Evolutionary conservation across 768 basidiomycete genomes (phyloP), one percentile per base, ranked within the genome.

Genomic region (Collybia sp.): DNA sequence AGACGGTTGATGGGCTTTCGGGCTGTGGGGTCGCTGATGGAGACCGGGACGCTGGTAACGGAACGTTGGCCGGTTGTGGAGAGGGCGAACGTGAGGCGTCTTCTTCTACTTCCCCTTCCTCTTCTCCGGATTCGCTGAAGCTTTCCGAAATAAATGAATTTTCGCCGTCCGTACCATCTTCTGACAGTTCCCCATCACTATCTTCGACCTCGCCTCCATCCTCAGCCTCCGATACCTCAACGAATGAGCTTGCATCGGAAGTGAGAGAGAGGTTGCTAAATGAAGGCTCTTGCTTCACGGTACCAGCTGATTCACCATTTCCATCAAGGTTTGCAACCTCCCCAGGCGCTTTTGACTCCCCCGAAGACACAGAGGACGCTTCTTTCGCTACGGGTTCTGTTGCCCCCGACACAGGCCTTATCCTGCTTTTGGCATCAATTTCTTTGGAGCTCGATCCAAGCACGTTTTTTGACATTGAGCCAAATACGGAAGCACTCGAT

Each of bases 21-120:
- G 74, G 73, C 52, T 76, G 77, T 8, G 83, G 83, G 6, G 82
- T 82, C 12, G 71, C 66, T 12, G 83, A 82, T 2, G 77, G 68
- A 35, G 83, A 82, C 36, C 79, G 70, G 30, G 72, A 70, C 12
- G 50, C 45, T 10, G 75, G 68, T 11, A 69, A 53, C 1, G 77
- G 72, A 2, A 72, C 59, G 30, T 56, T 42, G 42, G 64, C 46
- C n/a, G 63, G 59, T 4, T 71, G 66, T 25, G 60, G 60, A 18
- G 64, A 61, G 5, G 58, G 30, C 40, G 60, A 54, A 32, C 53
- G 35, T 37, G 35, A 37, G 6, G 35, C 56, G 9, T 58, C 64
- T 10, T 61, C 64, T 15, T 64, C 62, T n/a, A 55, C 63, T 35
- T 51, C 58, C 20, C 65, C 67, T 37, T 67, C 71, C 38, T 61